Conservation (phyloP, 441 rosid genomes). For the Euphorbia corollata region DNA sequence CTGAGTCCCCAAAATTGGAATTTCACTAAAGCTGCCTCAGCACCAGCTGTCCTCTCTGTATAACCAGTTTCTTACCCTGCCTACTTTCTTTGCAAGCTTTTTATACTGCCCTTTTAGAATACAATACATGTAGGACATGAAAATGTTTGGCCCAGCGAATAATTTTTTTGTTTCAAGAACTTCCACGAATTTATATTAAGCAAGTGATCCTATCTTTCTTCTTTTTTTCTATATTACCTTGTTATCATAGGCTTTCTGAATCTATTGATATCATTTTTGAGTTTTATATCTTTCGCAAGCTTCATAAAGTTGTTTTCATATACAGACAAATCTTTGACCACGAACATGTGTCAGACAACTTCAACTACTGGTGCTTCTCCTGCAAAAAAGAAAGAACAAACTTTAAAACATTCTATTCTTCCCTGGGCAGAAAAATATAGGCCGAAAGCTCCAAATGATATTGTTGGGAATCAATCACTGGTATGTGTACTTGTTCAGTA, state of each 20-base stretch:
- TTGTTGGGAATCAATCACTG: slow-evolving; percentile 85
- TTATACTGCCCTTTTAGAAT: neutral
- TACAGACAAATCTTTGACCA: slow-evolving; percentile 30
- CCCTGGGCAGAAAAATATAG: slow-evolving; percentile 85
- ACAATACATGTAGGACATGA: no score
- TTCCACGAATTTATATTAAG: neutral
- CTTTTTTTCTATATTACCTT: neutral
- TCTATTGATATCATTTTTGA: slow-evolving; percentile 4
- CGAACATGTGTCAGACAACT: slow-evolving; percentile 27
- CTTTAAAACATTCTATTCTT: slow-evolving; percentile 37
- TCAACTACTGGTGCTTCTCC: slow-evolving; percentile 26
- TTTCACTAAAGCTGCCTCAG: neutral
- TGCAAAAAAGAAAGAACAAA: slow-evolving; percentile 44
- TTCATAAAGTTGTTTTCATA: slow-evolving; percentile 16
- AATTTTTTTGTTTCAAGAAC: no score
- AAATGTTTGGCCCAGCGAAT: neutral
- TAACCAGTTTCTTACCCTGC: neutral
- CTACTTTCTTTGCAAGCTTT: neutral
- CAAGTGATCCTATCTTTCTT: neutral
- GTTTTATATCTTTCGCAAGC: slow-evolving; percentile 12
- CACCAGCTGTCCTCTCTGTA: neutral
- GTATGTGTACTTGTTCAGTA: slow-evolving; percentile 29
- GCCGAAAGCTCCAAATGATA: slow-evolving; percentile 75
- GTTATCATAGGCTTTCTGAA: neutral
- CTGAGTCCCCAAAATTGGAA: neutral